Evolutionary conservation across 768 basidiomycete species (phyloP).

Genomic region (Leccinum subgranulosum): DNA sequence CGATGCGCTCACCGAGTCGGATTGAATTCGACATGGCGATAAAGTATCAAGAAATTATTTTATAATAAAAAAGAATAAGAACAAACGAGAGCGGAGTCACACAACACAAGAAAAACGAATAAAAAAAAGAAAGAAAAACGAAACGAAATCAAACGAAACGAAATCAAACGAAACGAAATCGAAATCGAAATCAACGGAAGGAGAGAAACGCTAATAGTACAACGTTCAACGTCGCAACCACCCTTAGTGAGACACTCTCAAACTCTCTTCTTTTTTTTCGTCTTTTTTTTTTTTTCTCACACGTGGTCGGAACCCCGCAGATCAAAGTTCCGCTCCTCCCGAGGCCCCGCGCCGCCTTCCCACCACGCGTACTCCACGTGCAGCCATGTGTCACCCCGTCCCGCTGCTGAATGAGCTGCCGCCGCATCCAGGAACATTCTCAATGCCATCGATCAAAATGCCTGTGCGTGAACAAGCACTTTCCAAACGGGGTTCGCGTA

Average conservation of each 20-base stretch:
- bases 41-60: conserved; percentile 15
- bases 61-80: neutral
- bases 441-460: neutral
- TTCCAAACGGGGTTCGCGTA: neutral
- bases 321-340: neutral
- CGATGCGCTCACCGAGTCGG: conserved; percentile 25
- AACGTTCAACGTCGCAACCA: neutral
- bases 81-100: neutral
- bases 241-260: neutral
- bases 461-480: neutral
- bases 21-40: conserved; percentile 10
- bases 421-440: neutral
- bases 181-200: neutral
- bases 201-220: neutral
- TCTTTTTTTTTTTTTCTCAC: conserved; percentile 7
- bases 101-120: neutral
- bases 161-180: neutral
- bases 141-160: neutral
- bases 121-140: neutral
- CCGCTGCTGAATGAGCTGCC: too few relatives aligned
- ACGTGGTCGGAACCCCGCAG: conserved; percentile 15
- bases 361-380: conserved; percentile 20
- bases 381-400: conserved; percentile 8
- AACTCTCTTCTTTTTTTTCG: conserved; percentile 8
- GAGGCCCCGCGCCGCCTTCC: neutral